Base-by-base conservation (phyloP, 306 rosid genomes). In the Abrus pulchellus region DNA sequence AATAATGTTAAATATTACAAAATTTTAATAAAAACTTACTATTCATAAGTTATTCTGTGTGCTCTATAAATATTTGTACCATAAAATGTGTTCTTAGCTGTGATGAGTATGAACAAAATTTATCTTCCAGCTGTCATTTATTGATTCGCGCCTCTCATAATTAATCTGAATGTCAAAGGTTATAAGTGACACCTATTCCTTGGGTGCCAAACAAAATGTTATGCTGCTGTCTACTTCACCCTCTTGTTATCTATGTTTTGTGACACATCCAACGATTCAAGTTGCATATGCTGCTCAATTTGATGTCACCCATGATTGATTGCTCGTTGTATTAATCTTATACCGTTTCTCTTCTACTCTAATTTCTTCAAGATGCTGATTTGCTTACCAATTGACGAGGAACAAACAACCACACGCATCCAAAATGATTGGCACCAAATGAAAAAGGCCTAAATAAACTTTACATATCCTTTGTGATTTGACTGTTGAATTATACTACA, bases 261-360 rank as follows among this genome's bases (percentile, higher is more conserved):
- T 28, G 63, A 10, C 70, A 54, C 65, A 13, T 50, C 47, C 72
- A 67, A 48, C 53, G 2, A 27, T 68, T 55, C 87, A 79, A 74
- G 67, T 84, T 80, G 74, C 28, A 62, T 49, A 63, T 66, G 65
- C 76, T 74, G 73, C 60, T 68, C 54, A 67, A 76, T 64, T 63
- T 62, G 57, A 53, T 62, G 81, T 62, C 79, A 36, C 68, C 78
- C 74, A 50, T 75, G 65, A 74, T 68, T 52, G 43, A 30, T 8
- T 43, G 14, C 59, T 33, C 32, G 45, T 60, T 29, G 36, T 1
- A 3, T 2, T 68, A 63, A 63, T 73, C 80, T 74, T 11, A 29
- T 1, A 11, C 60, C 34, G 43, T 81, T 62, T 47, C 76, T 60
- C 48, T 78, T 3, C 36, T 20, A 20, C 29, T 38, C 32, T 14